A percentile compares a stretch with the other conserved stretches of the same genome.
These are phyloP conservation scores for Cladosporium sp. DNA, from an alignment of 2,329 filamentous ascomycete species.

Conservation along the genomic window DNA sequence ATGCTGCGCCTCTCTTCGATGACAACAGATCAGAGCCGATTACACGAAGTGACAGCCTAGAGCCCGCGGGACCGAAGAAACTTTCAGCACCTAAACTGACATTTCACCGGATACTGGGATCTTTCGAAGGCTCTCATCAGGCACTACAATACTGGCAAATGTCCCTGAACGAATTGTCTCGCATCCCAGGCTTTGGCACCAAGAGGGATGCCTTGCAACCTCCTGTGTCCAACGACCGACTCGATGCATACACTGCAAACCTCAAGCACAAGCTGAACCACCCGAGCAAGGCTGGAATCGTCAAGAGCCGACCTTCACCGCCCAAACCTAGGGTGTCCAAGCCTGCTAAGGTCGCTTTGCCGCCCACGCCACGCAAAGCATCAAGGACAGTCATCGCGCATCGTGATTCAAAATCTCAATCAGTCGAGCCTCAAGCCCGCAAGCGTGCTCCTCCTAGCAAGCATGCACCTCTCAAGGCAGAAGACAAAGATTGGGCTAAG, in stretches of 20 bases:
- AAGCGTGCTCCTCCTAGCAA: constrained; percentile 13
- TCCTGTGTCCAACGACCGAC: constrained; percentile 3
- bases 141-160: constrained; percentile 1
- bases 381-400: background rate
- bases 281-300: constrained; percentile 4
- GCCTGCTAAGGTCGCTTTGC: constrained; percentile 3
- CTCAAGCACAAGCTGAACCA: constrained; percentile 11
- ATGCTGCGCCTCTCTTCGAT: constrained; percentile 12
- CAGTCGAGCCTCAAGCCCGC: constrained; percentile 11
- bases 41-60: constrained; percentile 9
- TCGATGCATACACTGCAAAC: constrained; percentile 7
- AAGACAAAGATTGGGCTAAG: constrained; percentile 22
- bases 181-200: constrained; percentile 2
- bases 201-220: constrained; percentile 6
- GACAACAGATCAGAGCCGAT: background rate
- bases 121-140: background rate
- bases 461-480: constrained; percentile 16
- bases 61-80: background rate
- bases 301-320: background rate
- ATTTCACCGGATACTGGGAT: background rate
- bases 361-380: constrained; percentile 7
- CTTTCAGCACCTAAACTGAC: background rate
- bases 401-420: constrained; percentile 9
- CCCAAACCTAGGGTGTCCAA: background rate
- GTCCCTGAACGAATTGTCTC: background rate